Percentiles rank a stretch among this genome's conserved stretches.
Evolutionary conservation across 768 basidiomycete species (phyloP).

Genomic region (Hygrophorus pudorinus): DNA sequence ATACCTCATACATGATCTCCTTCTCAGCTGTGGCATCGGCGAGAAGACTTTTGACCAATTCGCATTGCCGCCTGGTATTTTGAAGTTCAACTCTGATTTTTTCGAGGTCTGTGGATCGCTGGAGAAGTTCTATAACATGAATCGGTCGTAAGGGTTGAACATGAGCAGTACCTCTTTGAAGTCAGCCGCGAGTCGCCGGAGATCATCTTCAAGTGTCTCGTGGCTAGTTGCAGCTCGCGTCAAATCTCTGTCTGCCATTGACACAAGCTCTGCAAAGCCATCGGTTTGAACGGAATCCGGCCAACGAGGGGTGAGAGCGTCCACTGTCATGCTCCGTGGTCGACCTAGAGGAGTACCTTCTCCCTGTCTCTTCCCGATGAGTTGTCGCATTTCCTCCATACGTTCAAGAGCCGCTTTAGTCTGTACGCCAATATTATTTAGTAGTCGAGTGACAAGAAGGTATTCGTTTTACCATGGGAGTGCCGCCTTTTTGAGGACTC

Average conservation of each 20-base stretch:
- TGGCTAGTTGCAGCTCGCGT: slow-evolving; percentile 41
- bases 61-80: slow-evolving; percentile 62
- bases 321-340: slow-evolving; percentile 28
- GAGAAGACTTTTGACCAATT: slow-evolving; percentile 68
- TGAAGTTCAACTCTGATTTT: slow-evolving; percentile 54
- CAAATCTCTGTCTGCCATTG: slow-evolving; percentile 51
- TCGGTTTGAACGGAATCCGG: slow-evolving; percentile 13
- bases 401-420: slow-evolving; percentile 68
- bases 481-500: not conserved
- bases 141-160: not conserved
- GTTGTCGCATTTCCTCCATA: slow-evolving; percentile 73
- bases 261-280: slow-evolving; percentile 32
- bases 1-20: slow-evolving; percentile 87
- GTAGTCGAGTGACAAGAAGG: not conserved
- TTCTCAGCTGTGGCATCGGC: slow-evolving; percentile 77
- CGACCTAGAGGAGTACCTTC: slow-evolving; percentile 42
- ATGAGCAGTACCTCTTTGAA: slow-evolving; percentile 42
- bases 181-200: slow-evolving; percentile 39
- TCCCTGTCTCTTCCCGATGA: slow-evolving; percentile 52
- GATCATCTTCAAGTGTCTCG: slow-evolving; percentile 40
- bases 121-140: not conserved
- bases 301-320: slow-evolving; percentile 12
- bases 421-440: slow-evolving; percentile 24
- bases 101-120: slow-evolving; percentile 61
- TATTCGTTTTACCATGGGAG: not conserved